Conservation (phyloP, 495 filamentous ascomycete species). For the Penicillium coffeae region DNA sequence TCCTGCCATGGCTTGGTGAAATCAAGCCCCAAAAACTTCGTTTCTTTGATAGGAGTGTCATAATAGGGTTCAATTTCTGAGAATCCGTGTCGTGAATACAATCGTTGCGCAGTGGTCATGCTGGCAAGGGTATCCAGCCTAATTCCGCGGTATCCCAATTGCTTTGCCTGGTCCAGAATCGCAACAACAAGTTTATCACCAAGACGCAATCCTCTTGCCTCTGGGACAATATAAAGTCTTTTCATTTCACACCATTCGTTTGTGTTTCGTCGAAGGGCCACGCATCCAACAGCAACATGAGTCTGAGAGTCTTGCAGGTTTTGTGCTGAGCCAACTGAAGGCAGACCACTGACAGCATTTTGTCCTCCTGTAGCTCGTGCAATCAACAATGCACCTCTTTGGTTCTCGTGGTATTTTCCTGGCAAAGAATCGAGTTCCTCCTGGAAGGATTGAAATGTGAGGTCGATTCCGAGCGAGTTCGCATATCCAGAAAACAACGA, state of each 20-base stretch:
- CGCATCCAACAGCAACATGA: constrained; percentile 43
- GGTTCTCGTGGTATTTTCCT: constrained; percentile 46
- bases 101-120: constrained; percentile 48
- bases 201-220: constrained; percentile 44
- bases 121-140: constrained; percentile 53
- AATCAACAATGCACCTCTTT: constrained; percentile 45
- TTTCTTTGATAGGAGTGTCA: constrained; percentile 50
- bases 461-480: constrained; percentile 49
- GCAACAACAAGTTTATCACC: constrained; percentile 43
- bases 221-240: constrained; percentile 48
- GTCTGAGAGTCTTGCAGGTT: not conserved
- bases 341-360: no score
- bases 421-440: constrained; percentile 50
- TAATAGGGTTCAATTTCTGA: constrained; percentile 52
- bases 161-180: constrained; percentile 40
- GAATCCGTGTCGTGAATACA: constrained; percentile 54
- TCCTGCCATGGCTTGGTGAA: constrained; percentile 2
- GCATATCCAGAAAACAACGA: constrained; percentile 52
- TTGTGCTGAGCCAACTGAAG: no score
- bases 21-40: constrained; percentile 37
- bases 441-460: constrained; percentile 55
- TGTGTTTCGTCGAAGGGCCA: constrained; percentile 27
- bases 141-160: constrained; percentile 51
- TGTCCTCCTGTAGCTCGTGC: constrained; percentile 29
- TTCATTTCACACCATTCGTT: constrained; percentile 56